These are phyloP conservation scores for Wickerhamiella spandovensis DNA, from an alignment of 805 yeast genomes.

Conservation along the genomic window DNA sequence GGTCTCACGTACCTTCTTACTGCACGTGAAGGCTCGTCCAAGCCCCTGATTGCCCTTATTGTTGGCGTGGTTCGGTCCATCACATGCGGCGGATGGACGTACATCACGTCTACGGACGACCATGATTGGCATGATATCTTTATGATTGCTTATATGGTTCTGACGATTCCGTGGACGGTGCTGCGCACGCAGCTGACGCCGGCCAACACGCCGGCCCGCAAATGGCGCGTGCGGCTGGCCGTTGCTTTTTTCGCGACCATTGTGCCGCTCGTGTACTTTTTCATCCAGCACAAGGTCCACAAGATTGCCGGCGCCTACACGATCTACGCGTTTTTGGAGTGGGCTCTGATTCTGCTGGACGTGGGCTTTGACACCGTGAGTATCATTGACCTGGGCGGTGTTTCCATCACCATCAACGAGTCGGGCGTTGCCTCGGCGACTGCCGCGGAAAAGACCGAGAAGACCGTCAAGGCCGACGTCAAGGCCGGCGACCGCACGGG, in stretches of 20 bases:
- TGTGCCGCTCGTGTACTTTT: constrained; percentile 75
- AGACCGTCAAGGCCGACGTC: too few species aligned
- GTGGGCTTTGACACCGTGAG: constrained; percentile 76
- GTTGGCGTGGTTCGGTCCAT: constrained; percentile 79
- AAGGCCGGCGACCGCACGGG: neutral
- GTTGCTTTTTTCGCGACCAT: constrained; percentile 58
- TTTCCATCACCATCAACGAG: constrained; percentile 20
- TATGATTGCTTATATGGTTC: constrained; percentile 79
- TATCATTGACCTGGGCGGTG: constrained; percentile 48
- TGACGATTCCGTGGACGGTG: constrained; percentile 86
- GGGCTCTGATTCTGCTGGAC: constrained; percentile 78
- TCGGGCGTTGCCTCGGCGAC: neutral
- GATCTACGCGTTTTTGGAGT: constrained; percentile 84
- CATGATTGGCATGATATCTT: constrained; percentile 93
- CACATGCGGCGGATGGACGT: constrained; percentile 98
- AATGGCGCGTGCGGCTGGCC: constrained; percentile 35
- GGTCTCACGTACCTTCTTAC: constrained; percentile 34
- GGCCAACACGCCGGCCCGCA: constrained; percentile 32
- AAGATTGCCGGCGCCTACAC: constrained; percentile 89
- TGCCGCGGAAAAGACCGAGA: too few species aligned
- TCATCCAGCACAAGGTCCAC: constrained; percentile 85
- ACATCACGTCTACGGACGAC: constrained; percentile 92
- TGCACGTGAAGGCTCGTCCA: constrained; percentile 26
- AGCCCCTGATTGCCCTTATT: constrained; percentile 25
- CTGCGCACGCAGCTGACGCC: constrained; percentile 43